Evolutionary conservation across 2,329 filamentous ascomycete genomes (phyloP).

Genomic region (Corinectria fuckeliana): DNA sequence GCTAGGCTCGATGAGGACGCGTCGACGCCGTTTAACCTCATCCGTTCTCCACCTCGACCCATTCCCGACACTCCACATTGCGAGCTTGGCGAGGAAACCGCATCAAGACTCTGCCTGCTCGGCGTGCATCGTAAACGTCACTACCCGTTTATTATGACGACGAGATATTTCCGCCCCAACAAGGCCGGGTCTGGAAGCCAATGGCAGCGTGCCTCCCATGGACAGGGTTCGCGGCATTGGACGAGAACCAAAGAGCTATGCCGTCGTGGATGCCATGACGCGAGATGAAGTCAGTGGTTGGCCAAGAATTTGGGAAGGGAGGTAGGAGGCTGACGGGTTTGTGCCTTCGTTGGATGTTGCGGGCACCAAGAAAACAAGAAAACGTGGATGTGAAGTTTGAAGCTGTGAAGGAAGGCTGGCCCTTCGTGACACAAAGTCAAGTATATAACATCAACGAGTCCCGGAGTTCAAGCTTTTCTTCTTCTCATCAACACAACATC

Average conservation of each 20-base stretch:
- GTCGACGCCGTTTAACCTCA: background rate
- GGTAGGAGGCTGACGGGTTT: background rate
- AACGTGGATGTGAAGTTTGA: background rate
- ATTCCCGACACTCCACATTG: constrained; percentile 25
- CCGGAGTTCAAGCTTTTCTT: background rate
- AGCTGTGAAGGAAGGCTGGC: constrained; percentile 25
- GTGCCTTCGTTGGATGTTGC: background rate
- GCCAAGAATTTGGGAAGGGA: constrained; percentile 4
- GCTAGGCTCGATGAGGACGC: too few species aligned
- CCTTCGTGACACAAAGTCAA: background rate
- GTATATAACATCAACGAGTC: constrained; percentile 34
- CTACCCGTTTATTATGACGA: constrained; percentile 32
- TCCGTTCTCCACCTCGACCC: background rate
- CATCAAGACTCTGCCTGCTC: constrained; percentile 3
- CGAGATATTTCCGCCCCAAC: constrained; percentile 22
- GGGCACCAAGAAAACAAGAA: background rate
- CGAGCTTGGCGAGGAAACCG: constrained; percentile 27
- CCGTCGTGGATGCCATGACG: constrained; percentile 35
- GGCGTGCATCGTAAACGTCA: constrained; percentile 35
- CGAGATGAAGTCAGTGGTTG: constrained; percentile 30
- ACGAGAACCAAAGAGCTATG: constrained; percentile 15
- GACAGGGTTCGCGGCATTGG: constrained; percentile 16
- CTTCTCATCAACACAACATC: constrained; percentile 21
- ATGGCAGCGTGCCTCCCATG: constrained; percentile 21
- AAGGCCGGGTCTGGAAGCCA: background rate